Evolutionary conservation across 352 stramenopile species (phyloP), one percentile per base, ranked within the genome.

Genomic region (Pythium scleroteichum): DNA sequence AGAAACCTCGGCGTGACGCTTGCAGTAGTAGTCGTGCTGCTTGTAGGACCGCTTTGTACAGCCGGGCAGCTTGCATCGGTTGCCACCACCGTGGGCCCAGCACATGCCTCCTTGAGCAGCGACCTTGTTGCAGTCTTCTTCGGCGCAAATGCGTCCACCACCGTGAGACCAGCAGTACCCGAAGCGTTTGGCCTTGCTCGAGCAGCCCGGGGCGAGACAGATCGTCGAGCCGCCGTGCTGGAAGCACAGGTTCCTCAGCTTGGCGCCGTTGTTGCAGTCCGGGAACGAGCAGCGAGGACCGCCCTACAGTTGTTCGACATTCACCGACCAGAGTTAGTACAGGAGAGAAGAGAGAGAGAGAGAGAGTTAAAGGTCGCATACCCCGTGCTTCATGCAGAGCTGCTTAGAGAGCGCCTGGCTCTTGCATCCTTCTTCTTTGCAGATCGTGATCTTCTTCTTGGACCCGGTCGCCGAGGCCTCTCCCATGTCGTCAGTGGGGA

Each of bases 101-200:
- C 68, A 75, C 35, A 72, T 56, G 7, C 68, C 68, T 29, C 68
- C 63, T 44, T 71, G 64, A 23, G 64, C 62, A 10, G 64, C 58
- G 0, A 66, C 60, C 40, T 75, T 75, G 19, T 42, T 53, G 39
- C 68, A 75, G 9, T 38, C 49, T 39, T 54, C 41, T 16, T 60
- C 40, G 1, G 24, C 38, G 17, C 59, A 66, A n/a, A 66, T 66
- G 24, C 51, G 51, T 19, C 50, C 68, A n/a, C 68, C 68, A 24
- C 68, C 68, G 20, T 75, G 68, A 3, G 64, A 64, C 49, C 68
- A 67, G 42, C 68, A 75, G 47, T 72, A 69, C 0, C 68, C 68
- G 19, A 60, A 66, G 3, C 59, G 59, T 22, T 66, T 66, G 50
- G 59, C 32, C 32, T 59, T 60, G 42, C 51, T 66, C 1, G 59